Base-by-base conservation (phyloP, 495 filamentous ascomycete genomes). In the Viridothelium virens region DNA sequence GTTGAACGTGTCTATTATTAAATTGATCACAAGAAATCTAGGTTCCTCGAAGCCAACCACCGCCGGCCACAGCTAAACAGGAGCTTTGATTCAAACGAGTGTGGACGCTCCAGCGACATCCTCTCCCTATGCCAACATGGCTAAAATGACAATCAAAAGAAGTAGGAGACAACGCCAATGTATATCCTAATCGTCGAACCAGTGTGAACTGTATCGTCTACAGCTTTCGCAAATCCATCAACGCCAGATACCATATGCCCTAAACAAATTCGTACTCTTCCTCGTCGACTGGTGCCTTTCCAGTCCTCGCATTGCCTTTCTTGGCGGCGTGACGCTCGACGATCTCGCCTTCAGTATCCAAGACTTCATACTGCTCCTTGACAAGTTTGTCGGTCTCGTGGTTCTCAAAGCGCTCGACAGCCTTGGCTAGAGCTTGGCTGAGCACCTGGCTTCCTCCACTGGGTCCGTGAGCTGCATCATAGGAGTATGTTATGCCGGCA, bases 311-410 rank as follows among this genome's bases (percentile, higher is more conserved):
- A 64, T 66, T 67, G 63, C 68, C 50, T 61, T 70, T 70, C 65
- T 63, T 62, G 41, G 39, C 66, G 41, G 66, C 61, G 7, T 64
- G 53, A 53, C 65, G 46, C 16, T 64, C 70, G 7, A 72, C 62
- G 11, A 63, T 64, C 68, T 70, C 74, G 47, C 74, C 77, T 67
- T 82, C 81, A 2, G 68, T 67, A 44, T 79, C 73, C 50, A 85
- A 76, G 56, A 86, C 77, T 71, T 86, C 83, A 68, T 86, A 86
- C 69, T 85, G 83, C 18, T 79, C 73, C 74, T 81, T 82, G 72
- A 85, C 77, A 33, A 85, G 73, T 74, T 82, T 82, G 72, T 83
- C 84, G 2, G 79, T 84, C 72, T 81, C 79, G 66, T 79, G 77
- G 47, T 77, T 80, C 73, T 86, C 83, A 66, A 78, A 86, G 64